These are phyloP conservation scores for Phytophthora quininea DNA, from an alignment of 352 stramenopile species.

Conservation along the genomic window DNA sequence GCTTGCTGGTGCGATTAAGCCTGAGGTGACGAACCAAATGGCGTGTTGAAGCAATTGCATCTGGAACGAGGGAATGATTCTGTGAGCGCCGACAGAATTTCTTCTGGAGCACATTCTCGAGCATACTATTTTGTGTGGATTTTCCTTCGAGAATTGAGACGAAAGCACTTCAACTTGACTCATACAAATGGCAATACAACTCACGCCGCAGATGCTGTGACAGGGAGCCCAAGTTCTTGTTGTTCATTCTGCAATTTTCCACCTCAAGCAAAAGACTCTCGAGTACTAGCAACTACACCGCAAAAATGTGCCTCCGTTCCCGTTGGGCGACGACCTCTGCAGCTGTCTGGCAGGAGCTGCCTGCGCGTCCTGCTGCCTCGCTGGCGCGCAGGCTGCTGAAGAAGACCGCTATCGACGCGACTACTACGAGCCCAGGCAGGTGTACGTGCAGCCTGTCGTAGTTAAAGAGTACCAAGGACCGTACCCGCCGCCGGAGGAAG, in stretches of 20 bases:
- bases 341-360: slow-evolving; percentile 32
- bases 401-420: slow-evolving; percentile 29
- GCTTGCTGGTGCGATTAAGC: not conserved
- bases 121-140: not conserved
- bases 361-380: slow-evolving; percentile 33
- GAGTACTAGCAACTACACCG: slow-evolving; percentile 5
- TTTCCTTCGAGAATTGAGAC: not conserved
- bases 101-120: not conserved
- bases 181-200: slow-evolving; percentile 20
- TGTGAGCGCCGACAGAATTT: not conserved
- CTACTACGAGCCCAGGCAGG: slow-evolving; percentile 15
- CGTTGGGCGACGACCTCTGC: slow-evolving; percentile 27
- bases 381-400: slow-evolving; percentile 19
- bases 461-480: slow-evolving; percentile 19
- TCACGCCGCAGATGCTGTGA: slow-evolving; percentile 29
- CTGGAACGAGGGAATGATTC: not conserved
- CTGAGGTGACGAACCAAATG: not conserved
- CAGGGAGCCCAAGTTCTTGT: not conserved
- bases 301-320: slow-evolving; percentile 30
- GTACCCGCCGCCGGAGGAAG: slow-evolving; percentile 2
- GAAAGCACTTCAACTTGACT: not conserved
- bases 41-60: not conserved
- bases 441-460: slow-evolving; percentile 29
- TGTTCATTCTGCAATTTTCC: slow-evolving; percentile 16
- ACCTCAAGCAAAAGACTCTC: not conserved